phyloP scores from a whole-genome alignment of 2,329 filamentous ascomycete genomes.

The Cladophialophora immunda region DNA sequence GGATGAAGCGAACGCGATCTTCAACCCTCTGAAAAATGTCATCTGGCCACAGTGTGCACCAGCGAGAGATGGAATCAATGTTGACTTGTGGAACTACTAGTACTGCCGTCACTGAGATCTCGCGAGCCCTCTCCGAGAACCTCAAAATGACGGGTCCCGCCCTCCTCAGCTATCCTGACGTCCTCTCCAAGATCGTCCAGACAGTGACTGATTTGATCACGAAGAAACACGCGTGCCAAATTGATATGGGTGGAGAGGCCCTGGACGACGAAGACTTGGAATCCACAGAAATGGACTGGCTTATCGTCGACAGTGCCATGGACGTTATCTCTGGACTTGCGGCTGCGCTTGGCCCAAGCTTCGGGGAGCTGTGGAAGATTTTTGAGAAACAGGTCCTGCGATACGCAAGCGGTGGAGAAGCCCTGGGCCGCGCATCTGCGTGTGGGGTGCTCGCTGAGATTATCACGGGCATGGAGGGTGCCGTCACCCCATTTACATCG shows the following conservation, averaged over 20 bases:
- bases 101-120: constrained; percentile 90
- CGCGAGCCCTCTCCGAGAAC: constrained; percentile 88
- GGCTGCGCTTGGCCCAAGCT: constrained; percentile 79
- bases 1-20: constrained; percentile 89
- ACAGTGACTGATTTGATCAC: constrained; percentile 82
- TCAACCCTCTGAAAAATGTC: constrained; percentile 53
- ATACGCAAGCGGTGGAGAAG: constrained; percentile 84
- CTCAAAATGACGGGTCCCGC: constrained; percentile 91
- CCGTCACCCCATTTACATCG: constrained; percentile 82
- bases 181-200: constrained; percentile 78
- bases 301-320: constrained; percentile 91
- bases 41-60: constrained; percentile 25
- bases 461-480: constrained; percentile 80
- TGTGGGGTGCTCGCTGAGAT: constrained; percentile 93
- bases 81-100: constrained; percentile 63
- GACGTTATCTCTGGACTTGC: constrained; percentile 89
- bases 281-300: constrained; percentile 96
- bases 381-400: constrained; percentile 92
- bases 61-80: constrained; percentile 38
- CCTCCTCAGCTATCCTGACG: constrained; percentile 73
- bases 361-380: constrained; percentile 91
- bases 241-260: constrained; percentile 85
- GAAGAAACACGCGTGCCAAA: constrained; percentile 90
- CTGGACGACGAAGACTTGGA: constrained; percentile 76
- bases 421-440: constrained; percentile 86